A percentile compares a stretch with the other conserved stretches of the same genome.
Evolutionary conservation across 2,329 filamentous ascomycete species (phyloP).

Genomic region (Rhinocladiella similis): DNA sequence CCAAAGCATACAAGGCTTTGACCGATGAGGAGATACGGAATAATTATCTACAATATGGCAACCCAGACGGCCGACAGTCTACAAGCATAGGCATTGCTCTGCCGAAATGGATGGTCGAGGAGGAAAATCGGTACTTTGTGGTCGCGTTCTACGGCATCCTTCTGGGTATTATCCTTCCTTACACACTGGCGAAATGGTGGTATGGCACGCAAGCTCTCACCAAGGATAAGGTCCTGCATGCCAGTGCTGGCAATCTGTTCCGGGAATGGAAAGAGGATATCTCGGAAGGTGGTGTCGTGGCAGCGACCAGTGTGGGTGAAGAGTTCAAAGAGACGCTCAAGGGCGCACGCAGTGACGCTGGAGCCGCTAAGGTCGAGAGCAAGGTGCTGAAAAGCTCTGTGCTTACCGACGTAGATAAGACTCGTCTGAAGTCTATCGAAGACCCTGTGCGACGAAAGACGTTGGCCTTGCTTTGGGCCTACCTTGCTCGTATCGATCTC

Average conservation of each 20-base stretch:
- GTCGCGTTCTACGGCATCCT: conserved; percentile 84
- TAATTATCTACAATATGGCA: conserved; percentile 93
- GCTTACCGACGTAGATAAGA: conserved; percentile 71
- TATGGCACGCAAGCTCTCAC: conserved; percentile 93
- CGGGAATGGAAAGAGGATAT: conserved; percentile 85
- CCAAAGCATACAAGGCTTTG: conserved; percentile 95
- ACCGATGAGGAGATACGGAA: conserved; percentile 97
- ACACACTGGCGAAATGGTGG: conserved; percentile 96
- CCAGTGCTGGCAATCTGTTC: conserved; percentile 93
- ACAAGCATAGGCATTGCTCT: conserved; percentile 97
- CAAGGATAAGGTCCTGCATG: conserved; percentile 88
- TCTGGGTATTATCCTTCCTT: conserved; percentile 86
- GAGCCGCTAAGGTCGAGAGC: conserved; percentile 80
- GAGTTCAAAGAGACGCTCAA: conserved; percentile 78
- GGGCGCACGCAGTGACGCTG: conserved; percentile 75
- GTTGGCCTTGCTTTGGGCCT: conserved; percentile 89
- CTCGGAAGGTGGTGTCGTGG: conserved; percentile 75
- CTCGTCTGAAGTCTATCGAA: conserved; percentile 76
- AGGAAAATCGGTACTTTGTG: conserved; percentile 94
- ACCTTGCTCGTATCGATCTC: conserved; percentile 84
- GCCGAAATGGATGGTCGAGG: conserved; percentile 86
- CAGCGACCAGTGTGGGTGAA: conserved; percentile 78
- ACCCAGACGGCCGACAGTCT: conserved; percentile 97
- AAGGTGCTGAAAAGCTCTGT: conserved; percentile 67
- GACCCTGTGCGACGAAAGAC: conserved; percentile 80